Conservation (phyloP, 2,329 filamentous ascomycete genomes). For the Fusarium lateritium region DNA sequence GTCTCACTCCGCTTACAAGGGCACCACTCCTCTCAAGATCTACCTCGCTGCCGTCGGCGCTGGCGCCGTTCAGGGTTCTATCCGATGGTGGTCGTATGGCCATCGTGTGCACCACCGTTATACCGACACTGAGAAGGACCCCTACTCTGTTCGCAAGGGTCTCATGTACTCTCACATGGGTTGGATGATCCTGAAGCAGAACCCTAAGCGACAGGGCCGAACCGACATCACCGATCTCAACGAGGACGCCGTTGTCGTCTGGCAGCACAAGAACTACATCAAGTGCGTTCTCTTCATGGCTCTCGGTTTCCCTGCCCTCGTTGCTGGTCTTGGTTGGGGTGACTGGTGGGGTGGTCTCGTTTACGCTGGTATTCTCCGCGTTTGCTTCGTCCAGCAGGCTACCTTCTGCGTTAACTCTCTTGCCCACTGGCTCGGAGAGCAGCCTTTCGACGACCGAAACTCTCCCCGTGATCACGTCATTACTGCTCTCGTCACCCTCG, state of each 20-base stretch:
- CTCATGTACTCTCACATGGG: slow-evolving; percentile 84
- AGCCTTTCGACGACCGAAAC: slow-evolving; percentile 94
- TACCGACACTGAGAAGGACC: slow-evolving; percentile 93
- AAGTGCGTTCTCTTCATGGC: slow-evolving; percentile 85
- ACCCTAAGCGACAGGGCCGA: slow-evolving; percentile 88
- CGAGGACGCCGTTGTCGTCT: slow-evolving; percentile 86
- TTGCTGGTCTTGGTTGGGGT: slow-evolving; percentile 84
- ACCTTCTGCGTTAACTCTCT: slow-evolving; percentile 95
- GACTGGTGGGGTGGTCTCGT: slow-evolving; percentile 87
- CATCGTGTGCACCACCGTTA: slow-evolving; percentile 92
- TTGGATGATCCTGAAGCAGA: slow-evolving; percentile 96
- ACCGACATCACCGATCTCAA: slow-evolving; percentile 92
- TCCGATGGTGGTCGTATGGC: slow-evolving; percentile 90
- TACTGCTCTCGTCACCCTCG: slow-evolving; percentile 87
- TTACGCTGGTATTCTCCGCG: slow-evolving; percentile 87
- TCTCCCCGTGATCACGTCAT: slow-evolving; percentile 90
- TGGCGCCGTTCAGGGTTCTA: slow-evolving; percentile 87
- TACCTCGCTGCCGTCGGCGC: slow-evolving; percentile 87
- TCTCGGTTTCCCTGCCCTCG: slow-evolving; percentile 79
- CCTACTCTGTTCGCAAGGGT: slow-evolving; percentile 91
- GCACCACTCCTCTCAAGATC: slow-evolving; percentile 80
- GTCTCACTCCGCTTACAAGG: slow-evolving; percentile 89
- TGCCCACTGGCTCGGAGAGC: slow-evolving; percentile 91
- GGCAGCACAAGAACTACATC: slow-evolving; percentile 90
- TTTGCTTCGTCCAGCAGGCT: slow-evolving; percentile 92